Percentiles rank a stretch among this genome's conserved stretches.
These are phyloP conservation scores for Saururus chinensis DNA, from an alignment of 164 flowering plant genomes.

Conservation along the genomic window DNA sequence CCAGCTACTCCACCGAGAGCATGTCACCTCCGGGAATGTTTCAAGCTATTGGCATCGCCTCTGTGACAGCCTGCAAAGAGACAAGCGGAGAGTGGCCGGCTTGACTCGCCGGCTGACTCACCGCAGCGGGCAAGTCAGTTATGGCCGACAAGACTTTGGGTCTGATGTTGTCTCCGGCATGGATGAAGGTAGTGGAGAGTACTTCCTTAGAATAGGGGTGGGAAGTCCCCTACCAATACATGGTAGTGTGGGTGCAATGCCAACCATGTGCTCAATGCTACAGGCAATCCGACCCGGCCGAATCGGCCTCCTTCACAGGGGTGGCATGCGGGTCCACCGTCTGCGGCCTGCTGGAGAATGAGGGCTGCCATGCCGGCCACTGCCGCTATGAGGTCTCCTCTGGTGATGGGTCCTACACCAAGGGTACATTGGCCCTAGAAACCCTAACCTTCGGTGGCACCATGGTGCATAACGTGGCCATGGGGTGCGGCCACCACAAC, in stretches of 20 bases:
- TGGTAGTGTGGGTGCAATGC: constrained; percentile 93
- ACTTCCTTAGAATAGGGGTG: constrained; percentile 76
- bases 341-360: constrained; percentile 37
- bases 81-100: constrained; percentile 32
- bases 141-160: constrained; percentile 36
- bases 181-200: constrained; percentile 90
- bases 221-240: constrained; percentile 75
- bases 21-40: constrained; percentile 2
- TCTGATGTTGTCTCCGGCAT: constrained; percentile 83
- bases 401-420: background rate
- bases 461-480: constrained; percentile 50
- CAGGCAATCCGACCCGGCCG: constrained; percentile 70
- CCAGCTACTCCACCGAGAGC: constrained; percentile 19
- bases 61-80: constrained; percentile 41
- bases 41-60: constrained; percentile 23
- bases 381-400: background rate
- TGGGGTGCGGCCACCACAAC: constrained; percentile 89
- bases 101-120: constrained; percentile 26
- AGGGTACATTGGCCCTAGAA: background rate
- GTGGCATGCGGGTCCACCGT: constrained; percentile 52
- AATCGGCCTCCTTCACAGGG: constrained; percentile 52
- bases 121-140: background rate
- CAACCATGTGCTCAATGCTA: constrained; percentile 75
- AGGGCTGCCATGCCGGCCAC: constrained; percentile 38
- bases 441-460: constrained; percentile 35